Evolutionary conservation across 2,329 filamentous ascomycete species (phyloP), one percentile per base, ranked within the genome.

Genomic region (Orbilia javanica): DNA sequence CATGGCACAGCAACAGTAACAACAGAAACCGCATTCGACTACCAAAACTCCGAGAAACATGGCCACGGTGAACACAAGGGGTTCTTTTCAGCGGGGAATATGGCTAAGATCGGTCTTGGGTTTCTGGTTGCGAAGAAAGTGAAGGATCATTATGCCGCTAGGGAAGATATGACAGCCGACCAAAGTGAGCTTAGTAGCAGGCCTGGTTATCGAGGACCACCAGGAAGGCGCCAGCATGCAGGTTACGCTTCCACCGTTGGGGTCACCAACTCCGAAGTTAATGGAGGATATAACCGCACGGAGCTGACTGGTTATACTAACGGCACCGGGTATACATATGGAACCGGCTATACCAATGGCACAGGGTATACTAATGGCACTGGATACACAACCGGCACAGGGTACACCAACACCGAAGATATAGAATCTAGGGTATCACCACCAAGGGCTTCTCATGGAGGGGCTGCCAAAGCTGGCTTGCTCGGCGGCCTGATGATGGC

Each of bases 41-140:
- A 78, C 20, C 55, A 69, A n/a, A 25, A 69, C 27, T 72, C 67
- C 36, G 75, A 79, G 39, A 73, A 79, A 34, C 68, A 46, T 36
- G 74, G 15, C 8, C 57, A 62, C 11, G 18, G 44, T 29, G 66
- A 77, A 22, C 36, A 52, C 3, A 68, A 73, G 31, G 55, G 66
- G 10, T 67, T 64, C 44, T 66, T 72, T 15, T 68, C 68, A 1
- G 63, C 44, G 3, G 75, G 75, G 1, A 79, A 79, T 42, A 31
- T 79, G 0, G 75, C 68, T 2, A 79, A 79, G 31, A 34, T 79
- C 13, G 75, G 75, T 1, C 63, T 79, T 8, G 75, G 75, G 18
- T 73, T 79, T 22, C 62, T 79, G 13, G 75, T 64, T n/a, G 67
- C 69, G 3, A 79, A 79, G 63, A 79, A 79, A 55, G 67, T 79